Percentiles rank a stretch among this genome's conserved stretches.
Conservation (phyloP, 805 yeast species). For the Candida silvicultrix region DNA sequence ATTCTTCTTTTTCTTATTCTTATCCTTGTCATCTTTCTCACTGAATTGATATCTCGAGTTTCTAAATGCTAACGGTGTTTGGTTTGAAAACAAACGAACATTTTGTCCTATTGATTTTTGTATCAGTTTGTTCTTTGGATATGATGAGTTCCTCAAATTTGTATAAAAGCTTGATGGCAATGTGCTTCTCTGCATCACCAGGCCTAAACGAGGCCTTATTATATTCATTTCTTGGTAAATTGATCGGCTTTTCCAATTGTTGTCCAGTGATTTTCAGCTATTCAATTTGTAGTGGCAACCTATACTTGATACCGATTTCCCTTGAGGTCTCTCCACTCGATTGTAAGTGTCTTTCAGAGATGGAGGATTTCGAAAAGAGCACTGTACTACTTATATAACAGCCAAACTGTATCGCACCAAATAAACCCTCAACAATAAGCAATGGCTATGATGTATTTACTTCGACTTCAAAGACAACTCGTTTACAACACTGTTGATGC, state of each 20-base stretch:
- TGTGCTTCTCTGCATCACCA: background rate
- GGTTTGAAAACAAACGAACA: background rate
- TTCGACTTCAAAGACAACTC: too few relatives aligned
- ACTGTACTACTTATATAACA: too few relatives aligned
- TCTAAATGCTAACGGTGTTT: background rate
- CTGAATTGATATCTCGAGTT: background rate
- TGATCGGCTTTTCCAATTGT: background rate
- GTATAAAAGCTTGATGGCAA: background rate
- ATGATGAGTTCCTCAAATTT: background rate
- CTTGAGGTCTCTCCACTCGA: background rate
- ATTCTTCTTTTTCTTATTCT: constrained; percentile 17
- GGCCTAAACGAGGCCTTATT: background rate
- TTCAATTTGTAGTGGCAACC: background rate
- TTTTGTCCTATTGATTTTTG: background rate
- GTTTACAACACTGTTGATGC: too few relatives aligned
- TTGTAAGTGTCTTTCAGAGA: too few relatives aligned
- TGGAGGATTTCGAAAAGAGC: too few relatives aligned
- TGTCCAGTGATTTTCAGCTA: background rate
- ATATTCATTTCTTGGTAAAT: background rate
- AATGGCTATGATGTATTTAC: too few relatives aligned
- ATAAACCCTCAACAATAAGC: too few relatives aligned
- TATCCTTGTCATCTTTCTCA: constrained; percentile 10
- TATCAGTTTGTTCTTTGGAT: background rate
- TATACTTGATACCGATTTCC: background rate
- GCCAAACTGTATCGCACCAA: too few relatives aligned